Evolutionary conservation across 2,329 filamentous ascomycete species (phyloP), one percentile per base, ranked within the genome.

Genomic region (Bipolaris gigantea): DNA sequence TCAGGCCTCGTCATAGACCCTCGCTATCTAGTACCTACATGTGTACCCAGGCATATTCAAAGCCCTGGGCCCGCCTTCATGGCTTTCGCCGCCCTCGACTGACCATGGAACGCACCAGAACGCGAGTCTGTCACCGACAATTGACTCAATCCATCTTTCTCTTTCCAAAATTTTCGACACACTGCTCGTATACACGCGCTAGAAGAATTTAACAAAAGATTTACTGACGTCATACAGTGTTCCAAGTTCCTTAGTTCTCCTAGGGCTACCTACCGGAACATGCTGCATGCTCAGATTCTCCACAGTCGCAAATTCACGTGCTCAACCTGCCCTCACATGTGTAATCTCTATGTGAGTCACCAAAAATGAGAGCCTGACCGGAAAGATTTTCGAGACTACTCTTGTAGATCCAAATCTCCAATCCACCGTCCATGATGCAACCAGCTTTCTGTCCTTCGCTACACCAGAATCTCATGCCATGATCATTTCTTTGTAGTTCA

Each of bases 1-100:
- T 41, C 32, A 33, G 21, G 35, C 39, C 34, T 41, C 50, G 27
- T 42, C 40, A 49, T 38, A 35, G 51, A 45, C 41, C 27, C 51
- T 47, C 45, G 38, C 13, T 36, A 16, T 36, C 21, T 30, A 30
- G 27, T 30, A 30, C 10, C 27, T 30, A 30, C 27, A 10, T 30
- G 13, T 30, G 10, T 30, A 30, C 27, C 27, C 10, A 32, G 27
- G 18, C 35, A 9, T 35, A 47, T 35, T 34, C 15, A 13, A 4
- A n/a, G 23, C 30, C 43, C 47, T 19, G n/a, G 40, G 38, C 38
- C 44, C 32, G 25, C 32, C 34, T 33, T 36, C 18, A 32, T 45
- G 23, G 38, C 32, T 34, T 34, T 36, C 23, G 38, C 50, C 44
- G 44, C 32, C 50, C 44, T 48, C 34, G 42, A 36, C 50, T 38